Evolutionary conservation across 805 yeast genomes (phyloP), one percentile per base, ranked within the genome.

Genomic region (Aciculoconidium aculeatum): DNA sequence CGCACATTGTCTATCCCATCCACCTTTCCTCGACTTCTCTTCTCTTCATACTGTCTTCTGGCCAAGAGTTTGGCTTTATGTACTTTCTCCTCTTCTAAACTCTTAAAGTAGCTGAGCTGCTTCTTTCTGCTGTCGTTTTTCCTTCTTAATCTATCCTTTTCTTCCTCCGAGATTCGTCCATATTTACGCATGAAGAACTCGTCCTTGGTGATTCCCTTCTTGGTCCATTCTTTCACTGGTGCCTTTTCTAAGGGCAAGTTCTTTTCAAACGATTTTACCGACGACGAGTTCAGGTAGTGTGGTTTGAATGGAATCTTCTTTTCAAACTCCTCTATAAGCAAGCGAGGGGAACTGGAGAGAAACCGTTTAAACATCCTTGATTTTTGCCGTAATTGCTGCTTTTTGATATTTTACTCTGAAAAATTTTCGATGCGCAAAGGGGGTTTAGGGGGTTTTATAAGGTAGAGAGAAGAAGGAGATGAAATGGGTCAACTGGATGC

Each of bases 161-260:
- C 47, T 27, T 49, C 51, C 5, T 45, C 44, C 11, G 44, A 36
- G 21, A 55, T 54, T 30, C 45, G 39, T 7, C 54, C 57, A 35
- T 63, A 64, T 43, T 59, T 62, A 26, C 55, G 41, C 28, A 35
- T 38, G 39, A 60, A 64, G 35, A 58, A 64, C 27, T 55, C 65
- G 38, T 64, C 65, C 35, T 63, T 63, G 25, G 53, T 36, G 23
- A 63, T 45, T 28, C 53, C 53, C 39, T 37, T 42, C 31, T 46
- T 43, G 27, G 61, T 68, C 69, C 69, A 63, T 11, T 53, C 53
- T 31, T 57, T 56, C 17, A 27, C 31, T 12, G 32, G 40, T 32
- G 37, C 41, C 17, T 39, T 36, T 6, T 43, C 20, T 15, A 29
- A 27, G 8, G 56, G 53, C 24, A 58, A 40, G 28, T 38, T 49